Base-by-base conservation (phyloP, 768 basidiomycete genomes). In the Mrakia frigida region DNA sequence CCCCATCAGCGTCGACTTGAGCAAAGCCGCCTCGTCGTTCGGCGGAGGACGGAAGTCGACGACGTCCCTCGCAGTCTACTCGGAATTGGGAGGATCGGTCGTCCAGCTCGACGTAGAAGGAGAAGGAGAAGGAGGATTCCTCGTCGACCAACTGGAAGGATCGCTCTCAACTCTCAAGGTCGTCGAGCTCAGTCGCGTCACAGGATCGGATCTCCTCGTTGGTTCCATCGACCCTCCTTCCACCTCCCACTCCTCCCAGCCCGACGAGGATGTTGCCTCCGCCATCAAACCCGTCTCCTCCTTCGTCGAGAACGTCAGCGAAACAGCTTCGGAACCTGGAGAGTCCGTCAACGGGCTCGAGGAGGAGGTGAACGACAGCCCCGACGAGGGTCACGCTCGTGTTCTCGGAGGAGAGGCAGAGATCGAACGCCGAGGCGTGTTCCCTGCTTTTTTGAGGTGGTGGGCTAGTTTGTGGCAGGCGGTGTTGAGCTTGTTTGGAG, bases 201-300 rank as follows among this genome's bases (percentile, higher is more conserved):
- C 14, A 4, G 65, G 65, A 39, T 39, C 65, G 25, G 25, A 68
- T n/a, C 25, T 68, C 37, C 39, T 68, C 65, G 39, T 68, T 23
- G 65, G 65, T 43, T 43, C 65, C 14, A 25, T 68, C 65, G 39
- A 68, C 37, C 37, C 65, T 37, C 65, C 65, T 28, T 25, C n/a
- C 56, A 13, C 56, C 35, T n/a, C 18, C 4, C 23, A 21, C 21
- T 25, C 61, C 28, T n/a, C 18, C 18, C 9, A 50, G 46, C n/a
- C n/a, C n/a, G 46, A 2, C 14, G 16, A 50, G 46, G 46, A 50
- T 18, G 1, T 21, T n/a, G n/a, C n/a, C 18, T 18, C 35, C 37
- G 18, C 7, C 35, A 39, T 1, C 37, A 68, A 37, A 23, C 37
- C 65, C 23, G 25, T 43, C 23, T n/a, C n/a, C 5, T 31, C 28